Percentiles rank a stretch among this genome's conserved stretches.
phyloP scores from a whole-genome alignment of 305 asterid genomes.

The Fraxinus ornus region DNA sequence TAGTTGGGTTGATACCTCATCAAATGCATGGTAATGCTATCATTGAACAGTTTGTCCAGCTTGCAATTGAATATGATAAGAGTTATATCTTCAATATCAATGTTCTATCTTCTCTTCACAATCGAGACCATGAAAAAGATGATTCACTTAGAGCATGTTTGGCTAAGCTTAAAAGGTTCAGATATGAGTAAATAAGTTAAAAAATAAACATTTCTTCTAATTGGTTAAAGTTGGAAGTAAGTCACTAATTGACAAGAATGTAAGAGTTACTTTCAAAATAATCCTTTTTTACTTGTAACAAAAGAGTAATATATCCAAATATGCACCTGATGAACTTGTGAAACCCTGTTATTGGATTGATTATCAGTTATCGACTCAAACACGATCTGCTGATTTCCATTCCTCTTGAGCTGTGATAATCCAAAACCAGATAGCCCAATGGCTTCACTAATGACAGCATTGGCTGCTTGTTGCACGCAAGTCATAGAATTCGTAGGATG shows the following conservation, averaged over 20 bases:
- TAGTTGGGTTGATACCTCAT: not conserved
- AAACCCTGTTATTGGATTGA: slow-evolving; percentile 30
- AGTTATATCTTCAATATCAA: not conserved
- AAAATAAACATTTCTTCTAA: not conserved
- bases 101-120: not conserved
- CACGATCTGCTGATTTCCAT: slow-evolving; percentile 29
- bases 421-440: slow-evolving; percentile 32
- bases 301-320: not conserved
- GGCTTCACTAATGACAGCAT: slow-evolving; percentile 56
- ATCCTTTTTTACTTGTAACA: not conserved
- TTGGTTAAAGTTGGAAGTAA: not conserved
- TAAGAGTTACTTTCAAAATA: not conserved
- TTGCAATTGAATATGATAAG: not conserved
- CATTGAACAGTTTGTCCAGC: not conserved
- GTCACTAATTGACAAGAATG: not conserved
- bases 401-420: slow-evolving; percentile 35
- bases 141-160: not conserved
- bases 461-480: slow-evolving; percentile 40
- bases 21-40: not conserved
- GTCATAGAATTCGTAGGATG: slow-evolving; percentile 34
- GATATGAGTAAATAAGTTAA: not conserved
- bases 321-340: slow-evolving; percentile 44
- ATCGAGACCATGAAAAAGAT: not conserved
- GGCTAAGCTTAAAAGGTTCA: not conserved
- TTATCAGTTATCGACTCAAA: slow-evolving; percentile 31